Evolutionary conservation across 2,329 filamentous ascomycete genomes (phyloP).

Genomic region (Ophiocordyceps camponoti-floridani): DNA sequence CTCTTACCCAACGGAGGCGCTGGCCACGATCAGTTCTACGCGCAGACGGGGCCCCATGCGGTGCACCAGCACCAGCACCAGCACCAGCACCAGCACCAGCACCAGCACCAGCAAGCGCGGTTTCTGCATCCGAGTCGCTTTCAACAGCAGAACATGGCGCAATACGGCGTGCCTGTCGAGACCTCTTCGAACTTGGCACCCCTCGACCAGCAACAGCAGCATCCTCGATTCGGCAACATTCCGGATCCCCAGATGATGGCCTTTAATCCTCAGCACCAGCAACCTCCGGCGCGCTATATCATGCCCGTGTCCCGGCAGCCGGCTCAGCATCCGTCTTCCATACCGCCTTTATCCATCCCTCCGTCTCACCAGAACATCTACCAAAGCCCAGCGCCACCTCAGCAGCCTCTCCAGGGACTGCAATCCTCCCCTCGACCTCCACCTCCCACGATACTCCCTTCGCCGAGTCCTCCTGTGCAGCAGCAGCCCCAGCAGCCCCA

Average conservation of each 20-base stretch:
- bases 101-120: slow-evolving; percentile 9
- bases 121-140: slow-evolving; percentile 5
- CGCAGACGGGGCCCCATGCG: not conserved
- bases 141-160: slow-evolving; percentile 5
- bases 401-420: slow-evolving; percentile 7
- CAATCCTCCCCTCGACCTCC: slow-evolving; percentile 4
- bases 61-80: not conserved
- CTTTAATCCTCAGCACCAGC: slow-evolving; percentile 1
- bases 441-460: slow-evolving; percentile 2
- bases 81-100: slow-evolving; percentile 7
- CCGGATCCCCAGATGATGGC: not conserved
- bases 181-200: slow-evolving; percentile 6
- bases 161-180: not conserved
- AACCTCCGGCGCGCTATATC: not conserved
- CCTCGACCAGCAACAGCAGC: slow-evolving; percentile 7
- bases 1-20: not conserved
- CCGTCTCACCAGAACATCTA: slow-evolving; percentile 3
- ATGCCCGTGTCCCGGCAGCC: slow-evolving; percentile 1
- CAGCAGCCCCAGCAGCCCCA: not conserved
- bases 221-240: slow-evolving; percentile 2
- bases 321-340: not conserved
- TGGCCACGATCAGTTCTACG: slow-evolving; percentile 6
- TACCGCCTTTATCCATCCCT: not conserved
- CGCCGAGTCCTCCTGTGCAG: slow-evolving; percentile 11
- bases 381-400: slow-evolving; percentile 3